Base-by-base conservation (phyloP, 2,329 filamentous ascomycete genomes). In the Fusarium agapanthi region DNA sequence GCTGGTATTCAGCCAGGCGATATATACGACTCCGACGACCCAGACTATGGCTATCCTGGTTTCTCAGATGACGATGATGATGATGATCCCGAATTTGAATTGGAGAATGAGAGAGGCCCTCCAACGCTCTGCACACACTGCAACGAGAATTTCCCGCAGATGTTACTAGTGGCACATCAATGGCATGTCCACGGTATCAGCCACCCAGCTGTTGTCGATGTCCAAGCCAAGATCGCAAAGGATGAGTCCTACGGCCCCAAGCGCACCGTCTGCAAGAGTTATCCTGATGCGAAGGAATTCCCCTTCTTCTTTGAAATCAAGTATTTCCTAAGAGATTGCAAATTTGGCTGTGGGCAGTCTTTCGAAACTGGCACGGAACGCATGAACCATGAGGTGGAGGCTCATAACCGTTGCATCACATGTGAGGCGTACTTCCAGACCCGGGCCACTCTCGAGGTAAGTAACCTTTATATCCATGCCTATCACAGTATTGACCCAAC, bases 401-500 rank as follows among this genome's bases (percentile, higher is more conserved):
- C 20, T n/a, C 50, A 53, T 28, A 38, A 53, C 28, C 34, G 34
- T 2, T 53, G 50, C 24, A 53, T 53, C 3, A 53, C 50, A 0
- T 53, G 34, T 12, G 24, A 28, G 5, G 5, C 5, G 10, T 53
- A 53, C 20, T 53, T 53, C 10, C 11, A 9, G 12, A 16, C 50
- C 7, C 13, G 0, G 14, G 8, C 50, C 2, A 11, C 32, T 7
- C 34, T 53, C 4, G 24, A 38, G 14, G 34, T 53, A 38, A 37
- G 48, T 51, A 7, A 9, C 7, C 7, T 9, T 6, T 34, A 8
- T 4, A 20, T 10, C 6, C 9, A n/a, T 22, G 4, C 5, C 6
- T n/a, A 12, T 30, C 20, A 3, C 3, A 5, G 20, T n/a, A 3
- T 11, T 48, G 6, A n/a, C 22, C 2, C 7, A 12, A 11, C 28